phyloP scores from a whole-genome alignment of 306 rosid species.

The Quillaja saponaria region DNA sequence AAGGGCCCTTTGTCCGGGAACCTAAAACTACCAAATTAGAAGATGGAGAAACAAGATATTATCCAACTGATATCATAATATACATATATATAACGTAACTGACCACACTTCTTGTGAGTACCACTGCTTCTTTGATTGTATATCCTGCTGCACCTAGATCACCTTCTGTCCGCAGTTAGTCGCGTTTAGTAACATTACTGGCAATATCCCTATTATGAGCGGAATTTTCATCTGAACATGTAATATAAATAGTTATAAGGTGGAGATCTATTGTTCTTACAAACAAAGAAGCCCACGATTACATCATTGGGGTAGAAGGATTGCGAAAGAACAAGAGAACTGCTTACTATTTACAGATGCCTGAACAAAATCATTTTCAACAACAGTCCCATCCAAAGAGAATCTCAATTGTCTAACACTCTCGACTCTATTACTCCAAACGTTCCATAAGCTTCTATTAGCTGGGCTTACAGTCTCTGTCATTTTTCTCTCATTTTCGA shows the following conservation, averaged over 20 bases:
- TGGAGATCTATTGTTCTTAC: not conserved
- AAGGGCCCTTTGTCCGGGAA: conserved; percentile 90
- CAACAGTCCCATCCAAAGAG: conserved; percentile 71
- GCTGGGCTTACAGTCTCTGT: conserved; percentile 34
- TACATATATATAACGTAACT: conserved; percentile 14
- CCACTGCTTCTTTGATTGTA: conserved; percentile 86
- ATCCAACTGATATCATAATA: conserved; percentile 26
- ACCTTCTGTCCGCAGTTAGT: conserved; percentile 87
- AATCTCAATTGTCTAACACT: conserved; percentile 66
- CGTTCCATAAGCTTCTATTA: conserved; percentile 65
- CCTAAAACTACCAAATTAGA: conserved; percentile 38
- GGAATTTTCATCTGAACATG: conserved; percentile 28
- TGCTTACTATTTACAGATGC: conserved; percentile 49
- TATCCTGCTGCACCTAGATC: conserved; percentile 91
- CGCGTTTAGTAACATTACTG: conserved; percentile 63
- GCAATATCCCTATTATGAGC: conserved; percentile 25
- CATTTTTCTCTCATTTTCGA: conserved; percentile 32
- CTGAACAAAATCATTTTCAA: conserved; percentile 39
- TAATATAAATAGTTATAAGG: not conserved
- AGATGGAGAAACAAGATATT: not conserved
- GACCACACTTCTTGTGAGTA: conserved; percentile 89
- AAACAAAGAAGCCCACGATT: conserved; percentile 12
- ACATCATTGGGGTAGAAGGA: conserved; percentile 17
- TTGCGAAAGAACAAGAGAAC: conserved; percentile 11
- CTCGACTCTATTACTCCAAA: conserved; percentile 88